Evolutionary conservation across 2,329 filamentous ascomycete species (phyloP), one percentile per base, ranked within the genome.

Genomic region (Fragosphaeria purpurea): DNA sequence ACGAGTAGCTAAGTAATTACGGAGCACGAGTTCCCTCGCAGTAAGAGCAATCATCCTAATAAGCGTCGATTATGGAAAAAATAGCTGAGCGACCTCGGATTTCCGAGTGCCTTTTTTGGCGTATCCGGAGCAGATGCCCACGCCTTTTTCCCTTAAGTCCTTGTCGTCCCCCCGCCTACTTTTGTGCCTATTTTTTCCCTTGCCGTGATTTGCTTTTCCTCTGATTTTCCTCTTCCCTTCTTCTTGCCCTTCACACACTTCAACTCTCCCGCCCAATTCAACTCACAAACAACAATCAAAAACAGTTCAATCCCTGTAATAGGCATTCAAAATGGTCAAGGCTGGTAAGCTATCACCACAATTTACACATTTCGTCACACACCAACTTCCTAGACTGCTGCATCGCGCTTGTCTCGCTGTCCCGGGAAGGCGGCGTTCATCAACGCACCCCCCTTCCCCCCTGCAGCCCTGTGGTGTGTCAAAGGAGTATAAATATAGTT

Each of bases 251-350:
- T n/a, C 41, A 33, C 30, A 41, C 13, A 7, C n/a, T 44, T 10
- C 8, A 38, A 9, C 4, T 30, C 41, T 35, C 37, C 22, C 32
- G 13, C 51, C 49, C 41, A 34, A 22, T 46, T n/a, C 8, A 7
- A 7, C 44, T 22, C 13, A 4, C 30, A 5, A 37, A 37, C 48
- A 43, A 41, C 40, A 6, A 50, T 22, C 2, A 34, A 41, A 13
- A 7, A 22, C 22, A 22, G 22, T 2, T 22, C 32, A 44, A n/a
- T 12, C n/a, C 32, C n/a, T 12, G 8, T 38, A 30, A 31, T 42
- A 51, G 75, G 61, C 73, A 75, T 73, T 75, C 85, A 95, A 83
- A 83, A 96, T 96, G 90, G 90, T 96, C 79, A 96, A 95, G 82
- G 90, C 91, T 76, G 88, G 88, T 95, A 82, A 67, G 86, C 41